A percentile compares a stretch with the other conserved stretches of the same genome.
Conservation (phyloP, 2,329 filamentous ascomycete genomes). For the Trichoderma arundinaceum region DNA sequence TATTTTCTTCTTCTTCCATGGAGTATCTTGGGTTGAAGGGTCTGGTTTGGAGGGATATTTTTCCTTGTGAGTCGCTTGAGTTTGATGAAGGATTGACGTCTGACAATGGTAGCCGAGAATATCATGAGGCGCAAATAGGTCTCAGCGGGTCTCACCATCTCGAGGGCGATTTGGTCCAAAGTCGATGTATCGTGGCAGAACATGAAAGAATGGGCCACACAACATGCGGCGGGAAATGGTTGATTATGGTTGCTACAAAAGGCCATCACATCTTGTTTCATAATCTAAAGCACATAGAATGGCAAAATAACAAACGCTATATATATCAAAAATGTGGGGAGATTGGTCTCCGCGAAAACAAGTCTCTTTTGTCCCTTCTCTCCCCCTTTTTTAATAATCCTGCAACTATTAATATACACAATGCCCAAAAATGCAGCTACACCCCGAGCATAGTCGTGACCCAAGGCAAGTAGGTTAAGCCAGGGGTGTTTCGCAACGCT, state of each 20-base stretch:
- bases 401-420: slow-evolving; percentile 42
- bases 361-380: slow-evolving; percentile 32
- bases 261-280: too few relatives aligned
- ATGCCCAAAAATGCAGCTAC: slow-evolving; percentile 32
- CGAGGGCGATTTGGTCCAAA: not conserved
- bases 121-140: not conserved
- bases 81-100: slow-evolving; percentile 40
- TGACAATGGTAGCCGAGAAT: slow-evolving; percentile 37
- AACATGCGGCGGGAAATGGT: not conserved
- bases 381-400: slow-evolving; percentile 36
- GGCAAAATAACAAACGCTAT: not conserved
- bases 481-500: slow-evolving; percentile 29
- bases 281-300: not conserved
- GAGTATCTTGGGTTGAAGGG: not conserved
- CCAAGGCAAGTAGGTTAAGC: not conserved
- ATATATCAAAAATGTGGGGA: slow-evolving; percentile 40
- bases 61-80: slow-evolving; percentile 44
- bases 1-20: not conserved
- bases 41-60: not conserved
- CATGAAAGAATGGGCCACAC: not conserved
- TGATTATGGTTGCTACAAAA: too few relatives aligned
- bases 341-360: slow-evolving; percentile 44
- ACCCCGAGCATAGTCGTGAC: not conserved
- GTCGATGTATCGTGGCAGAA: not conserved
- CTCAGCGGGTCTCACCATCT: not conserved